Conservation (phyloP, 371 early-diverging fungal species). For the Umbelopsis sp. region DNA sequence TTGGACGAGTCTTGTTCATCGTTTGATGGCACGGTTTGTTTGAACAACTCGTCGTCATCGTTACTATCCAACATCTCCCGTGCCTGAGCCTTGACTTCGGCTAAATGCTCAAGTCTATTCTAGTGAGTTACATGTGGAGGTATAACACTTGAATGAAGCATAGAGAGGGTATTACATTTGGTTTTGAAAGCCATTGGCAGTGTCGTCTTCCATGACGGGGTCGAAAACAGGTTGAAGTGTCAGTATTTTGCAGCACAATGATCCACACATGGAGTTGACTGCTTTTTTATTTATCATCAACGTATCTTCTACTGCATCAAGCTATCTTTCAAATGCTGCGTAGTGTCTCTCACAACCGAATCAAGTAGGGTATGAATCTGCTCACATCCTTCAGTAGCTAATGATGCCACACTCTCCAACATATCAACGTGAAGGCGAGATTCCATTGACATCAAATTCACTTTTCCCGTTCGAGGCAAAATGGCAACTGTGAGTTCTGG, state of each 20-base stretch:
- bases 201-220: neutral
- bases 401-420: slow-evolving; percentile 73
- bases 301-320: slow-evolving; percentile 37
- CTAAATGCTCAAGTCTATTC: slow-evolving; percentile 4
- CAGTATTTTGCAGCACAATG: neutral
- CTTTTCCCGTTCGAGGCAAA: slow-evolving; percentile 81
- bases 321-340: slow-evolving; percentile 45
- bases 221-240: neutral
- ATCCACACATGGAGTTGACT: neutral
- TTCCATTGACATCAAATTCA: slow-evolving; percentile 86
- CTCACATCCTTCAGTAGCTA: slow-evolving; percentile 86
- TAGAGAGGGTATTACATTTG: neutral
- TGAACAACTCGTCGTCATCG: slow-evolving; percentile 9
- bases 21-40: neutral
- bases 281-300: slow-evolving; percentile 5
- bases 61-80: neutral
- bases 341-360: slow-evolving; percentile 70
- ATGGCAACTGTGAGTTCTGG: slow-evolving; percentile 92
- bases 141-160: neutral
- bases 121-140: neutral
- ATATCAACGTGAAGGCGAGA: slow-evolving; percentile 85
- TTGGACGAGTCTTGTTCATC: neutral
- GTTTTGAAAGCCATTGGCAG: neutral
- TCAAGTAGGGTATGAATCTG: slow-evolving; percentile 81
- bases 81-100: neutral